Evolutionary conservation across 495 filamentous ascomycete genomes (phyloP), one percentile per base, ranked within the genome.

Genomic region (Bombardia bombarda): DNA sequence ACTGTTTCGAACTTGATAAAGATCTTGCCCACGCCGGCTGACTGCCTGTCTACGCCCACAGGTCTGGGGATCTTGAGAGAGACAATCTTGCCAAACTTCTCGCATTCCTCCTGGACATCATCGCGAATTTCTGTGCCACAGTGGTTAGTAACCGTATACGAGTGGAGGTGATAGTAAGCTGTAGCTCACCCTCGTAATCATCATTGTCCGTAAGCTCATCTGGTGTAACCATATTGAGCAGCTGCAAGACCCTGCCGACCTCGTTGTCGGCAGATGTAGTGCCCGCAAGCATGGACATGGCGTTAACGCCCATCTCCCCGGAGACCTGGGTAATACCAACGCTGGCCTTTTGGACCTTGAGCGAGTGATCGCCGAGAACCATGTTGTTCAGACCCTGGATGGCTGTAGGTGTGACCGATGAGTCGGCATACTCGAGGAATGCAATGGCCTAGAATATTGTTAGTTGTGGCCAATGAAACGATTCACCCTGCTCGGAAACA

Each of bases 251-350:
- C 33, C 88, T 77, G 43, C 82, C 78, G 33, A 78, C 78, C 45
- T 90, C 86, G 28, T 84, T 59, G 46, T 89, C 83, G 32, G 74
- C 72, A 24, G 84, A 85, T 7, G 86, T 90, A 26, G 90, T 95
- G 33, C 90, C 88, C 24, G 92, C 92, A 56, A 99, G 89, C 86
- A 97, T 90, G 22, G 89, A 92, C 87, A 99, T 97, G 48, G 90
- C 93, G 49, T 94, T 95, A 47, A 97, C 90, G 20, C 90, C 83
- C 83, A 95, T 90, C 52, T 97, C 92, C 32, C 88, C 87, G 38
- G 86, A 69, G 9, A 86, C 88, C 61, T 99, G 92, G 20, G 87
- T 90, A 50, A 85, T 82, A 43, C 92, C 92, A 49, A 96, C 85
- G 66, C 87, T 93, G 41, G 92, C 92, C 53, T 87, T 84, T 45